Evolutionary conservation across 768 basidiomycete genomes (phyloP).

Genomic region (Boletus insuetus): DNA sequence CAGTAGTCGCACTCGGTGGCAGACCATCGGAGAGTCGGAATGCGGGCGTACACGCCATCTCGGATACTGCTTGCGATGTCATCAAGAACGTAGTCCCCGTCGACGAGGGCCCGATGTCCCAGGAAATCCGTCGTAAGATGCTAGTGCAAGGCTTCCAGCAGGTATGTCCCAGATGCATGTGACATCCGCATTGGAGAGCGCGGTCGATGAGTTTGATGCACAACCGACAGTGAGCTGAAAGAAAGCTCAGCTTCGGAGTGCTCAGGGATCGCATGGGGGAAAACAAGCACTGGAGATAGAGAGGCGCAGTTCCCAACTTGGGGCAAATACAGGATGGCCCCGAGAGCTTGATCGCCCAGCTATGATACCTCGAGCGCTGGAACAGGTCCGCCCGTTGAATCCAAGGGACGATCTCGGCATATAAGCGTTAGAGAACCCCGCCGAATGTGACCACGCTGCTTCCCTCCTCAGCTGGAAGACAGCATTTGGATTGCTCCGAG

Average conservation of each 20-base stretch:
- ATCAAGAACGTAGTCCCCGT: constrained; percentile 17
- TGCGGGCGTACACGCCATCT: constrained; percentile 11
- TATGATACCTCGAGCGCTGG: background rate
- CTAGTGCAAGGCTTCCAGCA: constrained; percentile 3
- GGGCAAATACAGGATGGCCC: too few species aligned
- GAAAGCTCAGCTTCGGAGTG: background rate
- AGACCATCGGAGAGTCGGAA: constrained; percentile 20
- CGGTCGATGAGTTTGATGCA: too few species aligned
- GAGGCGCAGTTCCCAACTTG: too few species aligned
- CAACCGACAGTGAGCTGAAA: too few species aligned
- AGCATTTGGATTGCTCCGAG: too few species aligned
- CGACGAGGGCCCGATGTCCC: constrained; percentile 13
- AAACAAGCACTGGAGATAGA: too few species aligned
- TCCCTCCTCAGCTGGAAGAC: too few species aligned
- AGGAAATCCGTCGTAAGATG: constrained; percentile 1
- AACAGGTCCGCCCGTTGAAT: too few species aligned
- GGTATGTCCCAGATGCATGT: constrained; percentile 8
- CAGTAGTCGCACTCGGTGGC: constrained; percentile 16
- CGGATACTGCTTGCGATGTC: constrained; percentile 14
- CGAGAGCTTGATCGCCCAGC: background rate
- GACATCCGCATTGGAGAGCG: background rate
- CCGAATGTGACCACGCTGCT: too few species aligned
- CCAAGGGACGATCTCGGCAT: too few species aligned
- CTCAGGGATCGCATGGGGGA: background rate
- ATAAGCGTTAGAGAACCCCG: too few species aligned